These are phyloP conservation scores for Boletus tylopilopsis DNA, from an alignment of 768 basidiomycete genomes.

Conservation along the genomic window DNA sequence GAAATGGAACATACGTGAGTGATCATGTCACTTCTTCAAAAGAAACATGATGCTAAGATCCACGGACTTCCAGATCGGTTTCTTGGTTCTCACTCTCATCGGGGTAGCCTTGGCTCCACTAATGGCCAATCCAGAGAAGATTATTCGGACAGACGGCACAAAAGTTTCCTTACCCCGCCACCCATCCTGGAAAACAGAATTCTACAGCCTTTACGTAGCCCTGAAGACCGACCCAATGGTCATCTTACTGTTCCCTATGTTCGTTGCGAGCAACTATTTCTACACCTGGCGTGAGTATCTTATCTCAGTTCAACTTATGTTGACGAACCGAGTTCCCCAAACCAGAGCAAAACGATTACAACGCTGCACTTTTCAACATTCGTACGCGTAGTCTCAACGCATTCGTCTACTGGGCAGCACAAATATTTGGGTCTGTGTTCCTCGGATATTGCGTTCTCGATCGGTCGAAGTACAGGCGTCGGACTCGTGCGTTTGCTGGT, in stretches of 20 bases:
- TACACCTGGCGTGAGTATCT: constrained; percentile 71
- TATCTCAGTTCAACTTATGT: neutral
- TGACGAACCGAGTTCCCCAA: constrained; percentile 7
- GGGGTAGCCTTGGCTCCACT: constrained; percentile 63
- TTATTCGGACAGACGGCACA: constrained; percentile 74
- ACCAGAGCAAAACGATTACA: constrained; percentile 75
- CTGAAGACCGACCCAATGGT: constrained; percentile 70
- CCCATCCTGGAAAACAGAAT: constrained; percentile 75
- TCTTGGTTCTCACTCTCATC: constrained; percentile 66
- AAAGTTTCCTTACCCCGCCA: constrained; percentile 59
- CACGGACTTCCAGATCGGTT: constrained; percentile 55
- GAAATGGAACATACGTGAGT: constrained; percentile 73
- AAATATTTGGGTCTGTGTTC: constrained; percentile 69
- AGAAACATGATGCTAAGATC: neutral
- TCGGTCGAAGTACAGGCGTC: constrained; percentile 48
- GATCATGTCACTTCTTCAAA: neutral
- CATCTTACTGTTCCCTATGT: constrained; percentile 79
- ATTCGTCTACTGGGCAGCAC: constrained; percentile 75
- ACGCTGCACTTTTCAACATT: constrained; percentile 77
- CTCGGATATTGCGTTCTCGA: constrained; percentile 69
- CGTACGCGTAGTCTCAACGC: constrained; percentile 75
- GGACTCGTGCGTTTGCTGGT: constrained; percentile 66
- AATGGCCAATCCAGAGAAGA: constrained; percentile 69
- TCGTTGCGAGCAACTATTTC: constrained; percentile 82
- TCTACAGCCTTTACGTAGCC: constrained; percentile 64